Evolutionary conservation across 768 basidiomycete species (phyloP).

Genomic region (Podaxis sp.): DNA sequence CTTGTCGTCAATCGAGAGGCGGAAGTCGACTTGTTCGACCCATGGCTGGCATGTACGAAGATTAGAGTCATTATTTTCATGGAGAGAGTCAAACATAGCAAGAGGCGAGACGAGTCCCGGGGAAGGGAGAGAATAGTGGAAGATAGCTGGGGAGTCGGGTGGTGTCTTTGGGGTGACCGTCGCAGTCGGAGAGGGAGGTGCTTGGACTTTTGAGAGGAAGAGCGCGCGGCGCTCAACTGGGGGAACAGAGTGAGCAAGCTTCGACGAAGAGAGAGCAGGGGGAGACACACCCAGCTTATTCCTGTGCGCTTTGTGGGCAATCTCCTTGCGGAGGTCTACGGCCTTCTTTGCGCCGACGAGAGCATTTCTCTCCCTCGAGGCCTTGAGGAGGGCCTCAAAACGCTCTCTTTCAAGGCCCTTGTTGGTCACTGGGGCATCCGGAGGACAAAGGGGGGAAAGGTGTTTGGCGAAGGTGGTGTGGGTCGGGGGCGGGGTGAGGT

Average conservation of each 20-base stretch:
- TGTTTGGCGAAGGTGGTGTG: constrained; percentile 40
- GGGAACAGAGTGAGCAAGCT: constrained; percentile 5
- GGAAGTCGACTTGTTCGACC: constrained; percentile 70
- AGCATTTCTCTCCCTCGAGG: constrained; percentile 56
- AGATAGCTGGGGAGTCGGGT: constrained; percentile 67
- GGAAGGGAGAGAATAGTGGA: constrained; percentile 68
- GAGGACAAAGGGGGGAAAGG: constrained; percentile 50
- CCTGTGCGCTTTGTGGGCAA: constrained; percentile 69
- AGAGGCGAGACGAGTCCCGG: constrained; percentile 65
- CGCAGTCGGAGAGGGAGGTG: constrained; percentile 63
- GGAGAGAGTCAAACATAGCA: constrained; percentile 52
- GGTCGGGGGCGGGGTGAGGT: constrained; percentile 56
- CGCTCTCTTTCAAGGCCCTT: constrained; percentile 61
- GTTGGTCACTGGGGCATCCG: constrained; percentile 30
- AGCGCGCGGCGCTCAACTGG: constrained; percentile 73
- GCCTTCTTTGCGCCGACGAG: constrained; percentile 38
- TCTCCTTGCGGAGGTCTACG: constrained; percentile 69
- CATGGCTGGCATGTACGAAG: constrained; percentile 39
- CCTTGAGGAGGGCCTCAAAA: constrained; percentile 62
- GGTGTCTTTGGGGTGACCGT: constrained; percentile 59
- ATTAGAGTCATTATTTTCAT: constrained; percentile 27
- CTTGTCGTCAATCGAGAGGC: constrained; percentile 31
- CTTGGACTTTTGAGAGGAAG: constrained; percentile 71
- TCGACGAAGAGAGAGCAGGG: background rate
- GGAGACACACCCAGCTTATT: constrained; percentile 64